Base-by-base conservation (phyloP, 441 rosid species). In the Kokia cookei region DNA sequence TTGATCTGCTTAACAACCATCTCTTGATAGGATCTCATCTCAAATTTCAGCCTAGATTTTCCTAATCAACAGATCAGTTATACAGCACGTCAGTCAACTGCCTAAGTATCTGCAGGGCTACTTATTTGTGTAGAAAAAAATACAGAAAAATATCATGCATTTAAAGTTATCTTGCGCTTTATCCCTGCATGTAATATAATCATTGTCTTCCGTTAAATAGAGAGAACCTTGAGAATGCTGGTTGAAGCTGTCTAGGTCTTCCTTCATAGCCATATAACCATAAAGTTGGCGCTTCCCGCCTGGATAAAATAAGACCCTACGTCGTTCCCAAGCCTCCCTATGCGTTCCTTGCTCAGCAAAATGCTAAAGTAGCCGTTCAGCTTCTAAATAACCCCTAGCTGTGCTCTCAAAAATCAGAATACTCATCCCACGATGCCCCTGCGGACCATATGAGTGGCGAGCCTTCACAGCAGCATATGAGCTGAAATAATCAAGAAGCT, bases 371-470 rank as follows among this genome's bases (percentile, higher is more conserved):
- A 90, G 84, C 29, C 86, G 87, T 22, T 88, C 93, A 13, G 93
- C 95, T 74, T 87, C 92, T 3, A 83, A 48, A 55, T 81, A 90
- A 42, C 95, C 95, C 29, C 77, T 78, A 10, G 88, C 88, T 13
- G 77, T 82, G 75, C 82, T 80, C 82, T 88, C 91, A 73, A 90
- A 90, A 6, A 90, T 82, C 48, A 90, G 79, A 71, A 81, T 75
- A 75, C 93, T 88, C 78, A 86, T 87, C 73, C 94, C 94, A 29
- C 94, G 91, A 68, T 90, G 94, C n/a, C 94, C 92, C 60, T 82
- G 87, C 8, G 93, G 95, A 24, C 95, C 95, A 79, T 90, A 88
- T 6, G 95, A 82, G 74, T 90, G 95, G 13, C 91, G 91, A 61
- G 93, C 90, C 73, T 29, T 90, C 59, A 69, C 77, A 67, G 89